Conservation (phyloP, 345 rosid genomes). For the Euphorbia peplus region DNA sequence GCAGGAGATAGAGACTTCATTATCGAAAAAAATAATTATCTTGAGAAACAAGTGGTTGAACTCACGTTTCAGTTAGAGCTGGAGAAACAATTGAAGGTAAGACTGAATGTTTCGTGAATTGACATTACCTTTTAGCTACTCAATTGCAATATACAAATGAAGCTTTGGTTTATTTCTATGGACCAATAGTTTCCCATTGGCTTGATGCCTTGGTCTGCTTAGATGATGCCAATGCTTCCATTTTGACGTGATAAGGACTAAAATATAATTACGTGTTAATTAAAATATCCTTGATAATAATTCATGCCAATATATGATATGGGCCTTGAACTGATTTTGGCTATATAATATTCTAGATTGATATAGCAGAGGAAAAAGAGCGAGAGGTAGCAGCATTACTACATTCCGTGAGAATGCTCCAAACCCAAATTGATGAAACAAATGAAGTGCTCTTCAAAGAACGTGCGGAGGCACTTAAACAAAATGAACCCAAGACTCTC, state of each 20-base stretch:
- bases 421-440: slow-evolving; percentile 17
- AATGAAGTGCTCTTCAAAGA: slow-evolving; percentile 23
- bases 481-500: background rate
- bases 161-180: background rate
- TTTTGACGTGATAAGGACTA: background rate
- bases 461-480: slow-evolving; percentile 19
- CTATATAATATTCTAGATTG: slow-evolving; percentile 12
- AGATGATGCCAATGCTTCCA: background rate
- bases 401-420: slow-evolving; percentile 17
- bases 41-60: slow-evolving; percentile 8
- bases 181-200: background rate
- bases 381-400: slow-evolving; percentile 13
- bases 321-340: slow-evolving; percentile 12
- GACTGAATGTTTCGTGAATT: background rate
- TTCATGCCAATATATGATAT: background rate
- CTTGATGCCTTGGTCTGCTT: background rate
- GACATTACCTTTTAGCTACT: no score
- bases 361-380: slow-evolving; percentile 16
- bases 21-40: background rate
- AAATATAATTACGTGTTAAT: background rate
- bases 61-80: slow-evolving; percentile 9
- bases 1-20: slow-evolving; percentile 4
- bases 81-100: slow-evolving; percentile 13
- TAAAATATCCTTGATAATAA: background rate
- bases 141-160: background rate